phyloP scores from a whole-genome alignment of 306 rosid species.

The Cucumis hystrix region DNA sequence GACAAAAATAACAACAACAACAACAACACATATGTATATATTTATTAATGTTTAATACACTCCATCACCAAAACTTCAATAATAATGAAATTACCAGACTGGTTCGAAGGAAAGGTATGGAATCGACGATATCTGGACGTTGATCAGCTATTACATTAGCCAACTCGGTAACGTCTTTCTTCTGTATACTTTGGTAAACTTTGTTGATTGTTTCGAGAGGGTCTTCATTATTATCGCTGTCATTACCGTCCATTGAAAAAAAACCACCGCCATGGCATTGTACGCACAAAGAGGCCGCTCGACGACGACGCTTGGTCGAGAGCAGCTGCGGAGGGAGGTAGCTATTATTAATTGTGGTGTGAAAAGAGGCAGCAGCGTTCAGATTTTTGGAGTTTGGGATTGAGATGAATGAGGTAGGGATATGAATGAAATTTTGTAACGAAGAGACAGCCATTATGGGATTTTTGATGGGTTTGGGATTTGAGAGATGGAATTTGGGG shows the following conservation, averaged over 20 bases:
- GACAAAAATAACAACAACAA: neutral
- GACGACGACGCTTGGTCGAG: neutral
- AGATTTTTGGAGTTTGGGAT: neutral
- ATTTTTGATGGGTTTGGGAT: neutral
- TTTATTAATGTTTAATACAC: too few relatives aligned
- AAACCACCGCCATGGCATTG: neutral
- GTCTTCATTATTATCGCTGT: slow-evolving; percentile 18
- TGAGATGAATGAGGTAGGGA: neutral
- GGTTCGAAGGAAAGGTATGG: slow-evolving; percentile 33
- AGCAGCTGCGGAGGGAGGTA: neutral
- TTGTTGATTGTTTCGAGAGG: slow-evolving; percentile 31
- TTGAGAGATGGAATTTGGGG: neutral
- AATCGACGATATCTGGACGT: slow-evolving; percentile 25
- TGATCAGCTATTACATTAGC: slow-evolving; percentile 37
- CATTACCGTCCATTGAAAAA: slow-evolving; percentile 14
- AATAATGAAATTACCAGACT: slow-evolving; percentile 23
- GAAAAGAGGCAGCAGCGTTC: neutral
- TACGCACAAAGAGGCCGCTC: neutral
- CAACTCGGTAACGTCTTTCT: slow-evolving; percentile 22
- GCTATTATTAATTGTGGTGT: neutral
- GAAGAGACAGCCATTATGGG: neutral
- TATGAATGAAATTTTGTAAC: neutral
- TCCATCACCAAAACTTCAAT: too few relatives aligned
- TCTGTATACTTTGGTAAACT: slow-evolving; percentile 32
- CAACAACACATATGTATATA: too few relatives aligned